Percentiles rank a stretch among this genome's conserved stretches.
Conservation (phyloP, 73 alveolate genomes). For the Paramecium sonneborni region DNA sequence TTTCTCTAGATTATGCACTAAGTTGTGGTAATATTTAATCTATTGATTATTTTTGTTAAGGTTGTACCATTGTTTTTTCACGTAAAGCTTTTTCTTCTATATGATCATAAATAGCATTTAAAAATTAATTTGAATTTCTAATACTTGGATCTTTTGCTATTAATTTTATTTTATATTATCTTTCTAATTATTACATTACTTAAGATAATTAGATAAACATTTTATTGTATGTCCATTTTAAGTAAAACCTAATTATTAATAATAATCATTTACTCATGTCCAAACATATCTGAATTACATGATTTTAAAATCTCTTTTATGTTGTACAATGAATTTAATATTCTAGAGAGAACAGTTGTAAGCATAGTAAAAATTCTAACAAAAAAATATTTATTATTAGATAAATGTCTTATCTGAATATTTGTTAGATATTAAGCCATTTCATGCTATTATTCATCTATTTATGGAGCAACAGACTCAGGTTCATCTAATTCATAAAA, state of each 20-base stretch:
- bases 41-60: not conserved
- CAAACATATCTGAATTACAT: slow-evolving; percentile 19
- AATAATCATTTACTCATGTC: slow-evolving; percentile 8
- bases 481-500: slow-evolving; percentile 28
- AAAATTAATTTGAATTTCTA: not conserved
- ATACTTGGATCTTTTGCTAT: slow-evolving; percentile 27
- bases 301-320: slow-evolving; percentile 37
- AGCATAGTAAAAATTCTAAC: slow-evolving; percentile 46
- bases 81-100: not conserved
- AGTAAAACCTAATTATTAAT: not conserved
- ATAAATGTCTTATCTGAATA: not conserved
- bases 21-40: not conserved
- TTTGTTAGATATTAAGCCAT: not conserved
- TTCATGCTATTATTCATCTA: slow-evolving; percentile 31
- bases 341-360: slow-evolving; percentile 1
- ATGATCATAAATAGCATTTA: slow-evolving; percentile 53
- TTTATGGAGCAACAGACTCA: not conserved
- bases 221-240: slow-evolving; percentile 53
- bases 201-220: not conserved
- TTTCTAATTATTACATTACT: not conserved
- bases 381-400: not conserved
- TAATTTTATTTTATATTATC: not conserved
- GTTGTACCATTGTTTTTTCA: not conserved
- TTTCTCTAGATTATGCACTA: not conserved
- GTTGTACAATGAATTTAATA: not conserved